A percentile compares a stretch with the other conserved stretches of the same genome.
These are phyloP conservation scores for Trichocomaceae sp. DNA, from an alignment of 2,329 filamentous ascomycete genomes.

Conservation along the genomic window DNA sequence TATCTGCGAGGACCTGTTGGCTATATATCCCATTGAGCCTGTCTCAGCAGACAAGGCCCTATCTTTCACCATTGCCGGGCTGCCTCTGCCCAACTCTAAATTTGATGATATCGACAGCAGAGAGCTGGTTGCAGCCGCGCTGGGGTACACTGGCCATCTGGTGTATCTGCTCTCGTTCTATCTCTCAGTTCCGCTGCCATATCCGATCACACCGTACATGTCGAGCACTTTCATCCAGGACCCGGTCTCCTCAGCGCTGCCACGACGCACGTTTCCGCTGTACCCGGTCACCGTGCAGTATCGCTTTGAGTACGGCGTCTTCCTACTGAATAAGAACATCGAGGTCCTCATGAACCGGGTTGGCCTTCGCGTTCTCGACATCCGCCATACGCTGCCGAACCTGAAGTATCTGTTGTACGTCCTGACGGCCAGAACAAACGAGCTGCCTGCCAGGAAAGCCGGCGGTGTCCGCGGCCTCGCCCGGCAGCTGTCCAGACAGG, in stretches of 20 bases:
- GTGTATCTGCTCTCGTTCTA: slow-evolving; percentile 75
- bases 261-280: slow-evolving; percentile 70
- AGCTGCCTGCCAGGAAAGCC: slow-evolving; percentile 51
- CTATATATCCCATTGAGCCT: slow-evolving; percentile 75
- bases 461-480: slow-evolving; percentile 48
- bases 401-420: slow-evolving; percentile 89
- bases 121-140: slow-evolving; percentile 68
- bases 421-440: slow-evolving; percentile 68
- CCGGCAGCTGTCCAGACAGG: slow-evolving; percentile 32
- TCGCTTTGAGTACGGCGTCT: slow-evolving; percentile 93
- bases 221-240: slow-evolving; percentile 72
- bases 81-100: slow-evolving; percentile 72
- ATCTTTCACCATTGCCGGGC: slow-evolving; percentile 73
- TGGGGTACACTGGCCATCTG: slow-evolving; percentile 73
- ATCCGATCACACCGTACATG: slow-evolving; percentile 65
- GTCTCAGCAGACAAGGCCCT: slow-evolving; percentile 56
- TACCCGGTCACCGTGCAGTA: slow-evolving; percentile 71
- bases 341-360: slow-evolving; percentile 62
- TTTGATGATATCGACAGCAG: slow-evolving; percentile 61
- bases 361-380: slow-evolving; percentile 75
- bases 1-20: slow-evolving; percentile 73
- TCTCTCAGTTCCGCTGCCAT: slow-evolving; percentile 69
- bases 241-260: slow-evolving; percentile 52
- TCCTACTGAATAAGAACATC: slow-evolving; percentile 93
- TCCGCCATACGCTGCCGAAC: slow-evolving; percentile 86